These are phyloP conservation scores for Funneliformis geosporum DNA, from an alignment of 192 early-diverging fungal genomes.

Conservation along the genomic window DNA sequence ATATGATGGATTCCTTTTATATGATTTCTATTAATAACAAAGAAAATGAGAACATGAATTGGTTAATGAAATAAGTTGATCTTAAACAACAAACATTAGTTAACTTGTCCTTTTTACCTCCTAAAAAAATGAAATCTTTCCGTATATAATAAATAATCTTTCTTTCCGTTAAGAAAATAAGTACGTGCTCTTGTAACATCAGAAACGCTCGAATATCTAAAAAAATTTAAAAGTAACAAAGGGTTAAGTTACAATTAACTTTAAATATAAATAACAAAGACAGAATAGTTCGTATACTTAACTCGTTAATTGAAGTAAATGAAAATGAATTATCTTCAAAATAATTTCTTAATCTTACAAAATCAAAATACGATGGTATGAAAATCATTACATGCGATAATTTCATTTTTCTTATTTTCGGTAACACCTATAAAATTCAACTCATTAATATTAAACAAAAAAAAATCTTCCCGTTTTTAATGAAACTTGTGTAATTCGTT, in stretches of 20 bases:
- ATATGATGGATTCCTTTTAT: slow-evolving; percentile 84
- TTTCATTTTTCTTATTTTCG: slow-evolving; percentile 51
- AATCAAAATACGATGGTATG: slow-evolving; percentile 96
- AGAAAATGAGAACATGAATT: slow-evolving; percentile 1
- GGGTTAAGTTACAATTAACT: background rate
- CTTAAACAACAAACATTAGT: background rate
- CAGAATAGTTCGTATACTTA: slow-evolving; percentile 30
- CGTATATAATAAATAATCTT: slow-evolving; percentile 78
- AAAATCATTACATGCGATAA: slow-evolving; percentile 76
- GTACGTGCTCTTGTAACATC: slow-evolving; percentile 79
- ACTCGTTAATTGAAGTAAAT: slow-evolving; percentile 85
- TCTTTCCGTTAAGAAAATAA: slow-evolving; percentile 79
- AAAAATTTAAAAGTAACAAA: background rate
- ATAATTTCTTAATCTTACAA: slow-evolving; percentile 89
- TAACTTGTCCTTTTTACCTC: slow-evolving; percentile 42
- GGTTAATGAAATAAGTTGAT: slow-evolving; percentile 1
- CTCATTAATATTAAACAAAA: background rate
- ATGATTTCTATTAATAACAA: slow-evolving; percentile 52
- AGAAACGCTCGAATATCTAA: slow-evolving; percentile 73
- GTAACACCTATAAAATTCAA: slow-evolving; percentile 61
- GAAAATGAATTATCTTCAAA: slow-evolving; percentile 72
- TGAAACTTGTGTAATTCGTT: background rate
- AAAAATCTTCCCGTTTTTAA: no score
- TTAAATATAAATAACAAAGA: background rate
- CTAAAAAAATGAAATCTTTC: slow-evolving; percentile 98